Percentiles rank a stretch among this genome's conserved stretches.
Conservation (phyloP, 768 basidiomycete genomes). For the Pleurotus sapidus region DNA sequence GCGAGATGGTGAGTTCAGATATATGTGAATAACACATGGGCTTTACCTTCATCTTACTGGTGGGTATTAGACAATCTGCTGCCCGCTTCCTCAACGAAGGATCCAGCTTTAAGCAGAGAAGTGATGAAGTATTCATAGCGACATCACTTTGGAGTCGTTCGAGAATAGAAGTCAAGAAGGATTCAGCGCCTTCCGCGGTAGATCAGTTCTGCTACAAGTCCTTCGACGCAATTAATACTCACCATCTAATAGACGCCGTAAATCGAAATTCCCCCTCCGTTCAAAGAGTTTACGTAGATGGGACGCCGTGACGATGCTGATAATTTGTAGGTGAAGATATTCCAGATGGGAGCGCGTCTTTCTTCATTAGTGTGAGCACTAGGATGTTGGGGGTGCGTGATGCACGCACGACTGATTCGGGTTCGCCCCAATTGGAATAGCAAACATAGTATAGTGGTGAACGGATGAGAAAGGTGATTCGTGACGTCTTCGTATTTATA, state of each 20-base stretch:
- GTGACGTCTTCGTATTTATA: conserved; percentile 78
- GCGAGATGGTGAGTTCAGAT: neutral
- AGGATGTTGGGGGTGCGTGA: neutral
- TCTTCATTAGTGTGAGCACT: conserved; percentile 45
- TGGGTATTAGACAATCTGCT: conserved; percentile 81
- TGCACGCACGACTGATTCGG: conserved; percentile 84
- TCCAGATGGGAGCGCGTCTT: conserved; percentile 94
- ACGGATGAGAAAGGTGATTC: conserved; percentile 85
- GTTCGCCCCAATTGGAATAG: conserved; percentile 91
- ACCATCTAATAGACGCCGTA: conserved; percentile 74
- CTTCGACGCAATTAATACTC: neutral
- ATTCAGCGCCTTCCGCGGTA: conserved; percentile 64
- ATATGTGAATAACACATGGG: neutral
- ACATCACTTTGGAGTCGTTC: conserved; percentile 73
- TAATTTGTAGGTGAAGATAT: conserved; percentile 90
- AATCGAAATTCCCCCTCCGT: conserved; percentile 87
- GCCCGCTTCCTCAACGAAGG: conserved; percentile 63
- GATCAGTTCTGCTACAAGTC: neutral
- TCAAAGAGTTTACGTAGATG: conserved; percentile 88
- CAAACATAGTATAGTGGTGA: conserved; percentile 91
- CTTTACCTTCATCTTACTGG: conserved; percentile 73
- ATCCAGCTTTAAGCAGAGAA: conserved; percentile 80
- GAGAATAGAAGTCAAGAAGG: conserved; percentile 73
- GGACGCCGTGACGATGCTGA: conserved; percentile 83
- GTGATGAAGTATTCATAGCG: conserved; percentile 75